Conservation (phyloP, 441 rosid species). For the Hura crepitans region DNA sequence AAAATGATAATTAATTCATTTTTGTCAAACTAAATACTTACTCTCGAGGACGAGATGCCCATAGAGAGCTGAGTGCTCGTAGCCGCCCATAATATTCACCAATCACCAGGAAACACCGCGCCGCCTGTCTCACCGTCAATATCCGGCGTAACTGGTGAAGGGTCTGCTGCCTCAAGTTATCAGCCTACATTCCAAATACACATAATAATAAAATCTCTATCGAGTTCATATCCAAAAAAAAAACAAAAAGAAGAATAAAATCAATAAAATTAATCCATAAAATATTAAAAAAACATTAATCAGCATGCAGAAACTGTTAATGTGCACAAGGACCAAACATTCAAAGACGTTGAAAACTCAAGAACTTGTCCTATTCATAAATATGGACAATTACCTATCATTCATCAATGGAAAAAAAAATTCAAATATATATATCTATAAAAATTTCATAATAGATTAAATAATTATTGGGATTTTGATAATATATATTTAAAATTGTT, state of each 20-base stretch:
- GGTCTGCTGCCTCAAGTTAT: slow-evolving; percentile 81
- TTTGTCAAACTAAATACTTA: slow-evolving; percentile 25
- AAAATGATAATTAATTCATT: too few species aligned
- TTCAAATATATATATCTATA: neutral
- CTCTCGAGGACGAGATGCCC: slow-evolving; percentile 90
- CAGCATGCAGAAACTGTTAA: neutral
- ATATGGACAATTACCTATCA: slow-evolving; percentile 38
- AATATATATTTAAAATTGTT: neutral
- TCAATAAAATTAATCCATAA: too few species aligned
- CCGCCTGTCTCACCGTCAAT: slow-evolving; percentile 78
- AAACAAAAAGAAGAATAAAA: too few species aligned
- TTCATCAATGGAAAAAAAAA: slow-evolving; percentile 12
- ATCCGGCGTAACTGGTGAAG: slow-evolving; percentile 67
- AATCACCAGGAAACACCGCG: slow-evolving; percentile 73
- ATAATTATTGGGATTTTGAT: neutral
- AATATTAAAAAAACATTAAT: neutral
- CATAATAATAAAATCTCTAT: neutral
- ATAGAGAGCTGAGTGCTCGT: slow-evolving; percentile 86
- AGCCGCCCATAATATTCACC: slow-evolving; percentile 86
- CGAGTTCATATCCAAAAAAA: neutral
- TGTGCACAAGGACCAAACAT: too few species aligned
- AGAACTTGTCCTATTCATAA: slow-evolving; percentile 29
- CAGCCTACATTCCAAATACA: slow-evolving; percentile 50
- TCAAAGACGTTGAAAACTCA: slow-evolving; percentile 32
- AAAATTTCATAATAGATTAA: neutral